These are phyloP conservation scores for Calonectria leucothoes DNA, from an alignment of 2,329 filamentous ascomycete genomes.

Conservation along the genomic window DNA sequence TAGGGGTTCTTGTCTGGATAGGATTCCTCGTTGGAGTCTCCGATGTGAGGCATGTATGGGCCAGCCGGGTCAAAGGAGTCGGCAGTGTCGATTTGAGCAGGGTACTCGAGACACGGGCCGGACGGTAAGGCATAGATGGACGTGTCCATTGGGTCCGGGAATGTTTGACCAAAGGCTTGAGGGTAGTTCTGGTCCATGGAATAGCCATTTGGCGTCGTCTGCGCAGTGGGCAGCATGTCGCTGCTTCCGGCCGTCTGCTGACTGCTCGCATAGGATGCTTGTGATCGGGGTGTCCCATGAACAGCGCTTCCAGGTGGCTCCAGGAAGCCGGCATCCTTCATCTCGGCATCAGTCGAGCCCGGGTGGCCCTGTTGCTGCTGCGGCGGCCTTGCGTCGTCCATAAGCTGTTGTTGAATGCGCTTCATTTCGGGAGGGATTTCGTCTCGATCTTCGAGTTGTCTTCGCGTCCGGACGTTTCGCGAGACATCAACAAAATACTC, in stretches of 20 bases:
- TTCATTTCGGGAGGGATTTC: conserved; percentile 22
- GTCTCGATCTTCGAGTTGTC: conserved; percentile 19
- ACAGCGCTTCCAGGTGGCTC: not conserved
- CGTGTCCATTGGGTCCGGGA: not conserved
- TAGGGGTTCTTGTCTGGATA: not conserved
- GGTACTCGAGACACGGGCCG: not conserved
- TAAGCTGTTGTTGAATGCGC: conserved; percentile 2
- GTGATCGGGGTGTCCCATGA: not conserved
- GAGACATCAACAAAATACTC: conserved; percentile 26
- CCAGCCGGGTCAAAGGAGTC: not conserved
- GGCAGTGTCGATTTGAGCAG: not conserved
- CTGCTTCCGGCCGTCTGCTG: not conserved
- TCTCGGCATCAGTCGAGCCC: not conserved
- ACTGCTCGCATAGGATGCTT: not conserved
- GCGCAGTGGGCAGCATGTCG: not conserved
- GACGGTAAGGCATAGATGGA: not conserved
- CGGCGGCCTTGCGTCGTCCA: not conserved
- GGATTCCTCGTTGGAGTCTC: not conserved
- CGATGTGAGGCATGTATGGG: not conserved
- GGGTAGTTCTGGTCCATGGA: not conserved
- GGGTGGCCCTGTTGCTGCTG: not conserved
- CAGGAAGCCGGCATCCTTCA: not conserved
- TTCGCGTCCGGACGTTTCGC: conserved; percentile 20
- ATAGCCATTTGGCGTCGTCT: not conserved
- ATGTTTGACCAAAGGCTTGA: not conserved